These are phyloP conservation scores for Silybum marianum DNA, from an alignment of 129 eudicot species.

Conservation along the genomic window DNA sequence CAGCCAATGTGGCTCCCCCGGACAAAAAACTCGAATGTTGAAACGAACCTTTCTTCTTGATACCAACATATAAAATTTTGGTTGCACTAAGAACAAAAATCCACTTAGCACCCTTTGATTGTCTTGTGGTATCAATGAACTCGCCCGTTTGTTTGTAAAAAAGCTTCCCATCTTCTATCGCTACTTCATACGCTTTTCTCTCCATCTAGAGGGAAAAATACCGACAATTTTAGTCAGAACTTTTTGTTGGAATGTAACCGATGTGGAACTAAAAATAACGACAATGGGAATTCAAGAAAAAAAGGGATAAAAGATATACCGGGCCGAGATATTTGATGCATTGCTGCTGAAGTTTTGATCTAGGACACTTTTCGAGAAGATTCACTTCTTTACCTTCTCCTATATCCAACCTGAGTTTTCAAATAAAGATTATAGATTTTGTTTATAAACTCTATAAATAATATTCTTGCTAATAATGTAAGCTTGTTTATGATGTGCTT, in stretches of 20 bases:
- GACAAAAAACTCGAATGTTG: constrained; percentile 97
- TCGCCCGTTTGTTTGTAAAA: constrained; percentile 58
- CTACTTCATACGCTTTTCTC: constrained; percentile 72
- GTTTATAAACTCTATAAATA: constrained; percentile 8
- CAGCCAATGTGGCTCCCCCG: constrained; percentile 94
- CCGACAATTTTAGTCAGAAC: not conserved
- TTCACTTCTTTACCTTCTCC: constrained; percentile 96
- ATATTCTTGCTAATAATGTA: not conserved
- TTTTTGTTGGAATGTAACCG: too few relatives aligned
- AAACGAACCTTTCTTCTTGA: constrained; percentile 82
- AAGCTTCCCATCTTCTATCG: constrained; percentile 68
- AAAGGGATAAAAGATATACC: constrained; percentile 36
- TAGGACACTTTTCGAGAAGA: constrained; percentile 72
- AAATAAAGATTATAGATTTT: constrained; percentile 3
- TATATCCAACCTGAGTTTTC: constrained; percentile 75
- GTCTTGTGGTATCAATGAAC: constrained; percentile 51
- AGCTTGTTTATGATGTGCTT: constrained; percentile 19
- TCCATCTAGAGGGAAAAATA: constrained; percentile 55
- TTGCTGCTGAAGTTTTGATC: constrained; percentile 83
- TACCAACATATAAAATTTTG: constrained; percentile 73
- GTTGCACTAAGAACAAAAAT: constrained; percentile 94
- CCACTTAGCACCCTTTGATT: constrained; percentile 74
- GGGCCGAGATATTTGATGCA: constrained; percentile 98
- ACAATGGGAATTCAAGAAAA: not conserved
- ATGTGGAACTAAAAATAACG: not conserved